Base-by-base conservation (phyloP, 2,329 filamentous ascomycete species). In the Stagonosporopsis chrysanthemi region DNA sequence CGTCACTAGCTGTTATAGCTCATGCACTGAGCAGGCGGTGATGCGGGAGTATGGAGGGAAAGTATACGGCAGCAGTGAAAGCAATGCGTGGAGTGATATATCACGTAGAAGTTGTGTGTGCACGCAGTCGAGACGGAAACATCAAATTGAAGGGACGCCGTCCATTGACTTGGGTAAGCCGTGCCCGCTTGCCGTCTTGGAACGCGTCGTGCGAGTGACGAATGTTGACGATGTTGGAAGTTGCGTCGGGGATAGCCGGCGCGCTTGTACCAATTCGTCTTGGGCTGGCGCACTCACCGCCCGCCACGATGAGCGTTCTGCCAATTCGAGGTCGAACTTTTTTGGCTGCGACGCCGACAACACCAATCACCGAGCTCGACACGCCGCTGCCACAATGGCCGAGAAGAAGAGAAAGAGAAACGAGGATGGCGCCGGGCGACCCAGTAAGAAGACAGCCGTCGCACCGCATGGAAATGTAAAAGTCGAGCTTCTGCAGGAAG, bases 391-490 rank as follows among this genome's bases (percentile, higher is more conserved):
- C 65, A 64, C 46, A 58, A 75, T 75, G 69, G 61, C 61, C 45
- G 73, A 76, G 36, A 75, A 75, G 64, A 78, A 78, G 69, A 69
- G 75, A 56, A 78, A 78, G 66, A 72, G 75, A 58, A 60, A 67
- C 26, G 68, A 68, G 6, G 68, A 75, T 11, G 63, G 60, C 15
- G 65, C 47, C 38, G 69, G 69, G 26, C 64, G 71, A 1, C 68
- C 72, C 2, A 61, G 62, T 45, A 84, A 84, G 64, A 84, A 82
- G 72, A 64, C 77, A 6, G 78, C 80, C 9, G 71, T 76, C 43
- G 68, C 75, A 50, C 68, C 73, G 24, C 66, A 77, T 28, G 73
- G 77, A 28, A 71, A 56, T 23, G 74, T 83, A 38, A 75, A 74
- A 43, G 78, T 83, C 43, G 77, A 79, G 58, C 68, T 82, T 39